phyloP scores from a whole-genome alignment of 768 basidiomycete species.

The Clathrus columnatus region DNA sequence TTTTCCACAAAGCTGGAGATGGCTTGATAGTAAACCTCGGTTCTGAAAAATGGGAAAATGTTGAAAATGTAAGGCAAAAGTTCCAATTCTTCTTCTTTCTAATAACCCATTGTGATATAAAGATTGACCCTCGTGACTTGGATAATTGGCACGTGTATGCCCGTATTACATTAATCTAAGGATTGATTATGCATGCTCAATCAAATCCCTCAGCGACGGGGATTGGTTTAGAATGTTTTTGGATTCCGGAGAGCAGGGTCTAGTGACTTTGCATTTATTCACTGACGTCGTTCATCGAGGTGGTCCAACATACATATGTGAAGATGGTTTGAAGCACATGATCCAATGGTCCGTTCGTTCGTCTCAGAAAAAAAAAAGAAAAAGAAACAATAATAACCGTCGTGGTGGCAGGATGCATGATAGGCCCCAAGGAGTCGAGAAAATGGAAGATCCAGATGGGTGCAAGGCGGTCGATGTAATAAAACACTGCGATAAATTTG shows the following conservation, averaged over 20 bases:
- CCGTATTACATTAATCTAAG: slow-evolving; percentile 10
- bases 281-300: slow-evolving; percentile 17
- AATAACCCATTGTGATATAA: background rate
- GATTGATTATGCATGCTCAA: background rate
- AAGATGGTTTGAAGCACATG: slow-evolving; percentile 17
- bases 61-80: background rate
- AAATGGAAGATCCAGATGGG: background rate
- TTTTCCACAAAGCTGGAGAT: slow-evolving; percentile 44
- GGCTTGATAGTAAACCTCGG: slow-evolving; percentile 59
- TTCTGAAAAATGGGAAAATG: slow-evolving; percentile 25
- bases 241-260: slow-evolving; percentile 23
- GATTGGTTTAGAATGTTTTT: slow-evolving; percentile 17
- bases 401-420: slow-evolving; percentile 5
- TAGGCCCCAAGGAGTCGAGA: slow-evolving; percentile 5
- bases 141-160: slow-evolving; percentile 22
- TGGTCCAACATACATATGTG: slow-evolving; percentile 21
- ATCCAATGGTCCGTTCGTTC: slow-evolving; percentile 10
- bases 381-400: too few species aligned
- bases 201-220: background rate
- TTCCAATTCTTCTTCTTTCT: background rate
- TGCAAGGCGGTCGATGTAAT: slow-evolving; percentile 9
- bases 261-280: slow-evolving; percentile 21
- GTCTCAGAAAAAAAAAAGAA: background rate
- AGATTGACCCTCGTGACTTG: slow-evolving; percentile 15
- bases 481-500: slow-evolving; percentile 15